Base-by-base conservation (phyloP, 148 eudicot genomes). In the Polygonum aviculare region DNA sequence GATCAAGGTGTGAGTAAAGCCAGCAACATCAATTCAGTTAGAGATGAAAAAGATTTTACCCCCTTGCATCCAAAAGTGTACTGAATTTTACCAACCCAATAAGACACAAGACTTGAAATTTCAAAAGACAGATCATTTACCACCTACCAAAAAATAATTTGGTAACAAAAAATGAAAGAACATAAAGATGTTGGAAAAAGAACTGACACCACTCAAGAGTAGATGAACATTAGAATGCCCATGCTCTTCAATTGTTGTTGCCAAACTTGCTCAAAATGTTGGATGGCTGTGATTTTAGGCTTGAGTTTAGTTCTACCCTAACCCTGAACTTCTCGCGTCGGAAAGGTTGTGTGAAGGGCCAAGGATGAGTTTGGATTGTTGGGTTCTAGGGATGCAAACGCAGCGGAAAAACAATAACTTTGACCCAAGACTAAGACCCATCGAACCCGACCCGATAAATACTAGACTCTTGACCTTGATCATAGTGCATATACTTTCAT, bases 1-100 rank as follows among this genome's bases (percentile, higher is more conserved):
- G 8, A 33, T 65, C 44, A 38, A 35, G 45, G 44, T 36, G 72
- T 36, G 41, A 36, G 45, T 67, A 57, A 57, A 57, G 6, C 72
- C 19, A 67, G 72, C 72, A 36, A 36, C 72, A 67, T 35, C 72
- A 16, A 35, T 67, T 67, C 72, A 67, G 45, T 38, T 67, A 67
- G 44, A 36, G 72, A 67, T 67, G 72, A 67, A 67, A 67, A 67
- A 67, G 44, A 36, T 36, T 67, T 67, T 67, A 67, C 72, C 72
- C 72, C 45, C 39, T 65, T 7, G 21, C 72, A 44, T 1, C 41
- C 19, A 36, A 67, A 21, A 11, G 12, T 65, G 70, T 65, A 65
- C 70, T 65, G 38, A 65, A 26, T 26, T 31, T 67, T 16, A 67
- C 45, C 38, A 36, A 36, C 44, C 72, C 72, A 67, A 38, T 67